These are phyloP conservation scores for Aspergillus nomiae DNA, from an alignment of 2,329 filamentous ascomycete genomes.

Conservation along the genomic window DNA sequence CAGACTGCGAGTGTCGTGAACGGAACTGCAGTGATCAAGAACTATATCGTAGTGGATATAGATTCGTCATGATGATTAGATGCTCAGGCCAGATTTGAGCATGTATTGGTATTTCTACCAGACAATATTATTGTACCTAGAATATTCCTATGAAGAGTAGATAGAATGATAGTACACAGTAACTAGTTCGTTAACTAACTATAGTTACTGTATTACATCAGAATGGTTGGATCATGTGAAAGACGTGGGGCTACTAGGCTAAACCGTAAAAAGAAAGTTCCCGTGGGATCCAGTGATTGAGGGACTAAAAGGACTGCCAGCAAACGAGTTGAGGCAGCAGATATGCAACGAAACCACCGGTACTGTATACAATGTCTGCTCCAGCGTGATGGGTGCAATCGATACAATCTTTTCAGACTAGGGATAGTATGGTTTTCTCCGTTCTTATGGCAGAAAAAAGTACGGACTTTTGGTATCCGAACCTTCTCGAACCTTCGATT, in stretches of 20 bases:
- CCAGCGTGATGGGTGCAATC: background rate
- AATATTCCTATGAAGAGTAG: background rate
- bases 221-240: background rate
- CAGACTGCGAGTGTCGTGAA: conserved; percentile 46
- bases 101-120: background rate
- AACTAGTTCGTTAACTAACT: too few species aligned
- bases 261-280: background rate
- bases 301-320: background rate
- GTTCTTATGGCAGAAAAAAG: background rate
- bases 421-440: background rate
- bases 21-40: conserved; percentile 48
- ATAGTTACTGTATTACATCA: background rate
- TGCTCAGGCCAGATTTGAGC: background rate
- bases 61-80: conserved; percentile 7
- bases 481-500: conserved; percentile 43
- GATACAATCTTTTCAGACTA: background rate
- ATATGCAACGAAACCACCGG: background rate
- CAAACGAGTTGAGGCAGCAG: background rate
- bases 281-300: background rate
- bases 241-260: background rate
- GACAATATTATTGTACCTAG: background rate
- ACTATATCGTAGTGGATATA: conserved; percentile 47
- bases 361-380: background rate
- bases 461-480: conserved; percentile 20
- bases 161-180: background rate